Base-by-base conservation (phyloP, 2,329 filamentous ascomycete genomes). In the Dothiorella sarmentorum region DNA sequence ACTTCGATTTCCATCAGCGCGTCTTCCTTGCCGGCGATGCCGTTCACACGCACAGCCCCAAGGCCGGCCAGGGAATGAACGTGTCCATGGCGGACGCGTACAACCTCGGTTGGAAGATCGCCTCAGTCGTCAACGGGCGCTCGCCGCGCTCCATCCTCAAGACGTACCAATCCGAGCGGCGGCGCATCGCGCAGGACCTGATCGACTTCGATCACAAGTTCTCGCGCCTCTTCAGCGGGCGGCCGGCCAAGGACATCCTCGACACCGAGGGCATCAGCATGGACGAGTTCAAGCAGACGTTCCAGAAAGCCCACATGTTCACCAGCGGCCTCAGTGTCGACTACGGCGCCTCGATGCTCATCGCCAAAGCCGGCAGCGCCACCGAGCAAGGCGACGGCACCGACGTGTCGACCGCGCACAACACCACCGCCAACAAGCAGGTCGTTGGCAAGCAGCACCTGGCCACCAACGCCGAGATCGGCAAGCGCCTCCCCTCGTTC, bases 1-100 rank as follows among this genome's bases (percentile, higher is more conserved):
- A 78, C 40, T 88, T 87, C 69, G 80, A 78, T 38, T 76, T 76
- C 6, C 71, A 76, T 11, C 78, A 81, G 22, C 79, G 85, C 3
- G 78, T 91, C 9, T 91, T 91, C 68, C 76, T 90, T 4, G 85
- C 86, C 0, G 88, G 87, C 2, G 87, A 89, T 69, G 86, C 85
- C 1, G 82, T 83, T 20, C 78, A 81, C 60, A 81, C 79, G 2
- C 79, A 81, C 63, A 76, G 72, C 15, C 85, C 85, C 18, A 88
- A 88, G 66, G 85, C 84, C 0, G 85, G 85, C 2, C 85, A 88
- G 66, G 86, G 87, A 11, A 89, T 89, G 85, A 90, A 90, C 63
- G 82, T 88, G 2, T 82, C 78, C 27, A 87, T 90, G 82, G 85
- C 88, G 64, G 87, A 90, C 67, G 73, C 77, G 4, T 84, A 77